Base-by-base conservation (phyloP, 2,329 filamentous ascomycete species). In the Alternaria novae-zelandiae region DNA sequence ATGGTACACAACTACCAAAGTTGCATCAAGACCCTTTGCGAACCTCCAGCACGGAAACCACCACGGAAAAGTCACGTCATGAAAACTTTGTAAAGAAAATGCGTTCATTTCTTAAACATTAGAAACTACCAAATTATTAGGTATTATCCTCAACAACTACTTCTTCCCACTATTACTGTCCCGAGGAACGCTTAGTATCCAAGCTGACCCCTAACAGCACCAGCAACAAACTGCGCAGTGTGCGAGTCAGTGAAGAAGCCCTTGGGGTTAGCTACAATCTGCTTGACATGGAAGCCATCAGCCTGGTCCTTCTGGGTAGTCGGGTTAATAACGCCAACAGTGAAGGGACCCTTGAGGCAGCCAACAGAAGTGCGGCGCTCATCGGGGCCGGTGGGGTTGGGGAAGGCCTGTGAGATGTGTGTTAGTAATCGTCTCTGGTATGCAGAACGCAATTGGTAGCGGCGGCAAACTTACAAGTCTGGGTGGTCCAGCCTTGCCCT, bases 171-270 rank as follows among this genome's bases (percentile, higher is more conserved):
- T 17, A 12, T 6, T 11, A 4, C 12, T 15, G 28, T 28, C 10
- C 30, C 13, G 1, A 36, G 15, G 4, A 36, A 7, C 20, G 28
- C 13, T 15, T 53, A 53, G 28, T 53, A 36, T 17, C 49, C 49
- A 50, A 73, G 63, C 66, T 88, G 86, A 8, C 85, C 86, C 59
- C 86, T 80, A 32, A 86, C 82, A 54, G 85, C 86, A 62, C 86
- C 86, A 28, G 84, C 81, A 8, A 84, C 75, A 32, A 82, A 85
- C 25, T 81, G 71, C 65, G 74, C 81, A 6, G 85, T 85, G 76
- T 88, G 86, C 2, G 83, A 79, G 69, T 88, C 86, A 41, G 84
- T 81, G 71, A 86, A 87, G 81, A 87, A 88, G 12, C 69, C 79
- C 6, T 67, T 64, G 0, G 86, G 85, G 70, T 86, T 82, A 32